Evolutionary conservation across 139 green algal species (phyloP).

Genomic region (Micractinium sp.): DNA sequence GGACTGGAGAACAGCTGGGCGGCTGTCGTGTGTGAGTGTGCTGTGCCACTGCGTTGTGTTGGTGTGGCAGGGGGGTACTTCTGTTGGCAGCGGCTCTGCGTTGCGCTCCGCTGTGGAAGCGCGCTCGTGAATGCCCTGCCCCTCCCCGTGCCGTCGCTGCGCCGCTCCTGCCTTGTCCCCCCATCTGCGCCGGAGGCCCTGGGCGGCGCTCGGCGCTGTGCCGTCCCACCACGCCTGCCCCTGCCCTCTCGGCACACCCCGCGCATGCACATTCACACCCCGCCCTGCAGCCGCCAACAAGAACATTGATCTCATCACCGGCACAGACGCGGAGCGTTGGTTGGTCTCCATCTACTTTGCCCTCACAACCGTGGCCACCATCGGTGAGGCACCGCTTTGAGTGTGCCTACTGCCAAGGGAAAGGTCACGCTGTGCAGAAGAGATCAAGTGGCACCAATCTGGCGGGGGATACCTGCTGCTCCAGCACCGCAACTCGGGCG

Average conservation of each 20-base stretch:
- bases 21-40: neutral
- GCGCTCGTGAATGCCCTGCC: too few relatives aligned
- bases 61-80: too few relatives aligned
- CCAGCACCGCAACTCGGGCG: too few relatives aligned
- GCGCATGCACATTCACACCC: neutral
- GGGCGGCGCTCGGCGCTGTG: neutral
- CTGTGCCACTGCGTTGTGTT: too few relatives aligned
- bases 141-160: too few relatives aligned
- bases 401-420: too few relatives aligned
- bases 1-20: constrained; percentile 42
- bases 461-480: too few relatives aligned
- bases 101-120: too few relatives aligned
- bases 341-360: constrained; percentile 39
- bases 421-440: too few relatives aligned
- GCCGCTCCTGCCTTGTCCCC: too few relatives aligned
- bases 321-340: constrained; percentile 13
- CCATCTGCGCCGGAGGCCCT: neutral
- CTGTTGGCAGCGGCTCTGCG: too few relatives aligned
- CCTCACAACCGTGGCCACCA: constrained; percentile 31
- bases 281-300: neutral
- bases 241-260: neutral
- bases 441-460: too few relatives aligned
- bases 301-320: neutral
- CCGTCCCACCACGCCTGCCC: neutral
- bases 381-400: constrained; percentile 3